These are phyloP conservation scores for Petrea volubilis DNA, from an alignment of 257 asterid species.

Conservation along the genomic window DNA sequence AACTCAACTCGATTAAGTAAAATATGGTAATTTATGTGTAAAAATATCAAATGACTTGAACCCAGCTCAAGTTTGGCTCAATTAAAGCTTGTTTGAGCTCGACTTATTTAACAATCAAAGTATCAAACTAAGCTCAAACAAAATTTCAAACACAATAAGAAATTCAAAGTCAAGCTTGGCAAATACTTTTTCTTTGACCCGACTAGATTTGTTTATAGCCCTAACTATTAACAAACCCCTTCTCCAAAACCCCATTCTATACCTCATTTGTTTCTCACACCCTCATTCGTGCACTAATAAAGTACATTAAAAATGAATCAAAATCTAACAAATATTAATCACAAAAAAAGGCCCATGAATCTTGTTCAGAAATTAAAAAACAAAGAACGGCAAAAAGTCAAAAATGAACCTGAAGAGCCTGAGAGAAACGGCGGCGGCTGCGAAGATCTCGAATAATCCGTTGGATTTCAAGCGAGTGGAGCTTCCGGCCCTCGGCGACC, in stretches of 20 bases:
- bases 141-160: too few relatives aligned
- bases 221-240: neutral
- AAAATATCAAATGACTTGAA: too few relatives aligned
- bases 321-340: neutral
- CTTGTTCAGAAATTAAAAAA: neutral
- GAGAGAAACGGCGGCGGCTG: conserved; percentile 53
- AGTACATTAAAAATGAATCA: neutral
- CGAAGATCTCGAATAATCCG: conserved; percentile 61
- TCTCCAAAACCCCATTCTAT: neutral
- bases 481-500: conserved; percentile 58
- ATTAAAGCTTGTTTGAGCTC: too few relatives aligned
- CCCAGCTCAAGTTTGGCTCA: too few relatives aligned
- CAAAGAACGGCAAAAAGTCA: neutral
- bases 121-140: too few relatives aligned
- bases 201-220: too few relatives aligned
- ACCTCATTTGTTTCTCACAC: neutral
- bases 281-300: neutral
- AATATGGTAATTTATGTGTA: too few relatives aligned
- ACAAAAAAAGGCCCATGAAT: neutral
- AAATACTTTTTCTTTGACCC: too few relatives aligned
- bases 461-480: conserved; percentile 44
- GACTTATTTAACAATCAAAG: too few relatives aligned
- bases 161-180: too few relatives aligned
- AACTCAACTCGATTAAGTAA: too few relatives aligned
- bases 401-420: conserved; percentile 60